Evolutionary conservation across 345 rosid species (phyloP).

Genomic region (Stellera chamaejasme): DNA sequence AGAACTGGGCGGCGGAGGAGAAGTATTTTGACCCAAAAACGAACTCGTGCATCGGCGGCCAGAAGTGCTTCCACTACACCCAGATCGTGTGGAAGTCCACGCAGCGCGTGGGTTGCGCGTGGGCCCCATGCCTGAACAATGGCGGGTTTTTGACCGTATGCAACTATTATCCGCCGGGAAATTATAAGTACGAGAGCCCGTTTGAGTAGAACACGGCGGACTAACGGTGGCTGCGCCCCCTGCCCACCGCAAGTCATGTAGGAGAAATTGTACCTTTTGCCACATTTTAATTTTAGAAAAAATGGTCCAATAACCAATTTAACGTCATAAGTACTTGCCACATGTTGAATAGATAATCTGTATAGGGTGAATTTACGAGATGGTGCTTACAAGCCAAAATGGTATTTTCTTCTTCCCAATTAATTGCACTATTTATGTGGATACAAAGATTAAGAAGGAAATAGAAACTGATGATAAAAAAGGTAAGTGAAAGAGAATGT

Average conservation of each 20-base stretch:
- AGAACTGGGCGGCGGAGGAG: conserved; percentile 29
- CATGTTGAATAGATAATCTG: too few species aligned
- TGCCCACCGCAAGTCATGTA: neutral
- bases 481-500: too few species aligned
- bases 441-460: too few species aligned
- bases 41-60: conserved; percentile 14
- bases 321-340: too few species aligned
- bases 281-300: too few species aligned
- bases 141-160: conserved; percentile 27
- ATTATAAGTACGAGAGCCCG: conserved; percentile 30
- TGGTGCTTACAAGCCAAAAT: too few species aligned
- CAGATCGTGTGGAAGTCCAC: conserved; percentile 40
- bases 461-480: too few species aligned
- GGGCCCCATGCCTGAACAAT: conserved; percentile 12
- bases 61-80: conserved; percentile 49
- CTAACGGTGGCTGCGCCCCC: too few species aligned
- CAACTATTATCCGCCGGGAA: conserved; percentile 39
- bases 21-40: conserved; percentile 11
- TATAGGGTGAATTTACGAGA: too few species aligned
- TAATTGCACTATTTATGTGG: too few species aligned
- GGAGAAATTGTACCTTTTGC: neutral
- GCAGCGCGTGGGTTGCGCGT: conserved; percentile 31
- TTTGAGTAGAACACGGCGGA: conserved; percentile 5
- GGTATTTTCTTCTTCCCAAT: too few species aligned
- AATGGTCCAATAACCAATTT: too few species aligned